A percentile compares a stretch with the other conserved stretches of the same genome.
phyloP scores from a whole-genome alignment of 2,329 filamentous ascomycete species.

The Stromatinia cepivora region DNA sequence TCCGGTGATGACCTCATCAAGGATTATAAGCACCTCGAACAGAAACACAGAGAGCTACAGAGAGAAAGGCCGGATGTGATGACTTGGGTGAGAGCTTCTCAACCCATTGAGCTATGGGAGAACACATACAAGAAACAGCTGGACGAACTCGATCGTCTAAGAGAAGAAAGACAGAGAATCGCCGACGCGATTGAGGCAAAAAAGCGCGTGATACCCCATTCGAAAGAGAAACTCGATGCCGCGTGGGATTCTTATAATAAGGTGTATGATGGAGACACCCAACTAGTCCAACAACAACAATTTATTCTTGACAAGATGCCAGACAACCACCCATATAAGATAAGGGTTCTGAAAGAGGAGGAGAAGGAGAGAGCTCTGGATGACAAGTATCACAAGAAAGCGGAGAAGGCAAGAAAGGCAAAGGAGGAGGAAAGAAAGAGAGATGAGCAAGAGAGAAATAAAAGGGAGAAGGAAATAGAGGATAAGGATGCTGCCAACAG shows the following conservation, averaged over 20 bases:
- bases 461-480: neutral
- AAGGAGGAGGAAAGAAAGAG: neutral
- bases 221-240: neutral
- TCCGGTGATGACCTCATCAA: too few species aligned
- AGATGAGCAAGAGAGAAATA: neutral
- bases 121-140: neutral
- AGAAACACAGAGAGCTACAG: neutral
- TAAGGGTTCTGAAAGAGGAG: neutral
- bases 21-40: neutral
- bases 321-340: neutral
- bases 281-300: neutral
- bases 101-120: neutral
- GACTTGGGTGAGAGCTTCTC: neutral
- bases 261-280: neutral
- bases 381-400: neutral
- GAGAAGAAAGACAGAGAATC: too few species aligned
- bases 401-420: neutral
- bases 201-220: neutral
- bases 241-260: neutral
- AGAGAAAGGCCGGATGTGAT: accelerated
- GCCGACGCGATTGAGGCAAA: neutral
- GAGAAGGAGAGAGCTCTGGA: neutral
- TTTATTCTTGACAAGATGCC: neutral
- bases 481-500: neutral
- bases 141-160: neutral